phyloP scores from a whole-genome alignment of 179 eudicot species.

The Silene noctiflora region DNA sequence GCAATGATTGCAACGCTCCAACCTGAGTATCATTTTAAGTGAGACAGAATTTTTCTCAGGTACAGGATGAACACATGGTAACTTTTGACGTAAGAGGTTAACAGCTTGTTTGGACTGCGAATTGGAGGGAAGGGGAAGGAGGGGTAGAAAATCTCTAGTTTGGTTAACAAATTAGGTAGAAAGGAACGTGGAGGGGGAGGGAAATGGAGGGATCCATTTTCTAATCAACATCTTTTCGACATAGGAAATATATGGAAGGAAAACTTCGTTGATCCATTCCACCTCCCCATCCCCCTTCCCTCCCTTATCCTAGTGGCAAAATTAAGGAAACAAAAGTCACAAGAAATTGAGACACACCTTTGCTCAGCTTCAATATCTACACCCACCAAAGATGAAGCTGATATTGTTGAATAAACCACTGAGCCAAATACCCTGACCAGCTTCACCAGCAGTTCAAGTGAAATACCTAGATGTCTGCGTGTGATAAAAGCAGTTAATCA shows the following conservation, averaged over 20 bases:
- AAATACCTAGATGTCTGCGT: constrained; percentile 69
- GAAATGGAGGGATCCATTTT: too few species aligned
- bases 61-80: background rate
- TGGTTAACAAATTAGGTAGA: too few species aligned
- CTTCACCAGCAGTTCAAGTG: constrained; percentile 81
- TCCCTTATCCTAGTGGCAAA: background rate
- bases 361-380: constrained; percentile 98
- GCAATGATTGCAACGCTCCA: constrained; percentile 93
- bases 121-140: too few species aligned
- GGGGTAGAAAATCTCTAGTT: too few species aligned
- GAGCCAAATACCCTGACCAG: constrained; percentile 90
- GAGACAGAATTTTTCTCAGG: background rate
- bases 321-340: background rate
- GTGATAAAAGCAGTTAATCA: constrained; percentile 15
- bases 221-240: too few species aligned
- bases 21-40: constrained; percentile 33
- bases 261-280: too few species aligned
- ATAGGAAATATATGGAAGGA: background rate
- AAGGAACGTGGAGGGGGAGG: too few species aligned
- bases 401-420: constrained; percentile 73
- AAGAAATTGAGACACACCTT: constrained; percentile 46
- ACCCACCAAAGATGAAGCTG: constrained; percentile 86
- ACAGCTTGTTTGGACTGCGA: too few species aligned
- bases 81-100: background rate
- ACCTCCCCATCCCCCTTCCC: too few species aligned